Base-by-base conservation (phyloP, 2,329 filamentous ascomycete genomes). In the Fusarium xyrophilum region DNA sequence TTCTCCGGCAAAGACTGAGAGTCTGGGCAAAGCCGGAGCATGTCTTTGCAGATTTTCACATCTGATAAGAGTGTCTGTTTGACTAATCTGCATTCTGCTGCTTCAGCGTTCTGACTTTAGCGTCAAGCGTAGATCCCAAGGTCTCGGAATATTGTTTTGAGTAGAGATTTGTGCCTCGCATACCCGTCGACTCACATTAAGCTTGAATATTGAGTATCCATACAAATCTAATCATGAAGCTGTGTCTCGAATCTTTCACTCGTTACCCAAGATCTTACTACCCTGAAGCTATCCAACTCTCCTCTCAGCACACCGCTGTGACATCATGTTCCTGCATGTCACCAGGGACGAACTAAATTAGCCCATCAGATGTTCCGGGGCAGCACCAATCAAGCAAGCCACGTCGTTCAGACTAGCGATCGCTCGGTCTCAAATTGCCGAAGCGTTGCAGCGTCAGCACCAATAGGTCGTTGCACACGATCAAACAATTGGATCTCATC, bases 261-360 rank as follows among this genome's bases (percentile, higher is more conserved):
- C 39, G 27, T 33, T 17, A 6, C 27, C 35, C 25, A 17, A 7
- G 19, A 7, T 6, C 11, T 1, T 51, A 19, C 21, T 46, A 54
- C 28, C 38, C 38, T 54, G 51, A 54, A 46, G 51, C 38, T 33
- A 54, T 54, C 17, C 51, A 30, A 25, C 17, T 54, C 51, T 46
- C 28, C 38, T 54, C 19, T 53, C 1, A 46, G 13, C 7, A 43
- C 27, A 54, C 21, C 17, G 28, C 51, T 33, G 27, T 53, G 50
- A 54, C 51, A 54, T 54, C 51, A 54, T 54, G 51, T 54, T 44
- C 38, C 51, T 54, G 50, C 27, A 40, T 30, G 12, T 11, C 21
- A 25, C 27, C 7, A 32, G 51, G 28, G 38, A 54, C 32, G 28
- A 1, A 7, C 51, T 53, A 44, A 53, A 46, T 15, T 46, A 27